Evolutionary conservation across 2,329 filamentous ascomycete species (phyloP), one percentile per base, ranked within the genome.

Genomic region (Biscogniauxia sp.): DNA sequence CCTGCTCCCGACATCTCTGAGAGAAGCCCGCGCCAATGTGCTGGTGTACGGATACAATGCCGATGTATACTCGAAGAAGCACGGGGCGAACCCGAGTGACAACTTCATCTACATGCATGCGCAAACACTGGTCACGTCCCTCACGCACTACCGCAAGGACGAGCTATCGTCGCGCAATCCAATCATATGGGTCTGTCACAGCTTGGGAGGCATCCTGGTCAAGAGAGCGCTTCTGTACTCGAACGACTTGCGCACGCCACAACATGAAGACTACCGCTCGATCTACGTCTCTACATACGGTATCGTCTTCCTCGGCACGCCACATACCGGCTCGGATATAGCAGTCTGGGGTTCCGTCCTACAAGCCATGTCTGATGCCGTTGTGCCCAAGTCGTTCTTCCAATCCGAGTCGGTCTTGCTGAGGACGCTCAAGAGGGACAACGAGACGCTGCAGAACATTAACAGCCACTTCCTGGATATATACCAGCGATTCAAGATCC

Each of bases 111-210:
- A 87, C 62, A 84, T 90, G 69, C 89, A 92, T 74, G 88, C 89
- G 0, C 88, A 91, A 75, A 89, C 84, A 11, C 78, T 92, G 32
- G 81, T 90, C 6, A 82, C 82, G 5, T 84, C 80, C 53, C 77
- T 92, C 17, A 84, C 86, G 1, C 78, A 86, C 32, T 88, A 88
- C 70, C 82, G 89, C 65, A 84, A 82, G 68, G 80, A 80, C 65
- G 80, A 84, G 63, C 78, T 82, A 56, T 84, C 84, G 5, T 76
- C 78, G 37, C 79, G 81, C 23, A 85, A 87, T 52, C 88, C 90
- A 5, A 90, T 93, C 66, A 87, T 93, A 62, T 93, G 89, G 80
- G 84, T 93, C 41, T 88, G 84, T 55, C 90, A 93, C 73, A 90
- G 88, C 56, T 78, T 93, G 1, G 90, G 90, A 3, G 90, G 90